Percentiles rank a stretch among this genome's conserved stretches.
phyloP scores from a whole-genome alignment of 164 flowering plant genomes.

The Liquidambar formosana region DNA sequence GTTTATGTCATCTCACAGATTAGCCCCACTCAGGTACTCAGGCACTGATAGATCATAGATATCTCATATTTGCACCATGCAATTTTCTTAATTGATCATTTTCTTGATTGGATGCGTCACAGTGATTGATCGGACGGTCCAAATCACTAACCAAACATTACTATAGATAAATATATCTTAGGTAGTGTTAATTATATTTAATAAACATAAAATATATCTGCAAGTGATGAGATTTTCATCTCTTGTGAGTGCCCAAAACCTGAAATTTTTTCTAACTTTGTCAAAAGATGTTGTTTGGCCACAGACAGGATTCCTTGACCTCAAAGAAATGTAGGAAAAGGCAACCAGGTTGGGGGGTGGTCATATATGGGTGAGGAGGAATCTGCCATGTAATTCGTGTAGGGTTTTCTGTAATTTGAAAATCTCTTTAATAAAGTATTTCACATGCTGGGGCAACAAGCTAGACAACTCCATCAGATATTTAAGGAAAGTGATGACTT shows the following conservation, averaged over 20 bases:
- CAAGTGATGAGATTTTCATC: no score
- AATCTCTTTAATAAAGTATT: neutral
- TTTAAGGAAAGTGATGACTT: constrained; percentile 21
- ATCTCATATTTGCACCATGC: neutral
- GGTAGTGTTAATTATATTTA: no score
- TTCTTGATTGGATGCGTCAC: no score
- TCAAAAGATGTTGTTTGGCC: constrained; percentile 17
- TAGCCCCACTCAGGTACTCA: neutral
- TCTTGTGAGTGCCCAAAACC: neutral
- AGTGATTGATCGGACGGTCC: no score
- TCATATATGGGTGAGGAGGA: constrained; percentile 1
- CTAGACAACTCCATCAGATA: constrained; percentile 12
- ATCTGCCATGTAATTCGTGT: constrained; percentile 25
- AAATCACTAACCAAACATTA: no score
- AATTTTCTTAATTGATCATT: no score
- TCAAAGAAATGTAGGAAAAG: constrained; percentile 4
- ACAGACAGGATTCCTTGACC: constrained; percentile 24
- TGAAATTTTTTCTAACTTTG: constrained; percentile 4
- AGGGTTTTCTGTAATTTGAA: constrained; percentile 1
- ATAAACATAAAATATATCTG: no score
- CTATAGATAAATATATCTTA: no score
- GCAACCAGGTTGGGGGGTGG: constrained; percentile 3
- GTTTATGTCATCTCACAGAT: constrained; percentile 3
- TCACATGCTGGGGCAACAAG: neutral
- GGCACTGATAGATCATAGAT: neutral